Base-by-base conservation (phyloP, 164 flowering plant genomes). In the Hamamelis virginiana region DNA sequence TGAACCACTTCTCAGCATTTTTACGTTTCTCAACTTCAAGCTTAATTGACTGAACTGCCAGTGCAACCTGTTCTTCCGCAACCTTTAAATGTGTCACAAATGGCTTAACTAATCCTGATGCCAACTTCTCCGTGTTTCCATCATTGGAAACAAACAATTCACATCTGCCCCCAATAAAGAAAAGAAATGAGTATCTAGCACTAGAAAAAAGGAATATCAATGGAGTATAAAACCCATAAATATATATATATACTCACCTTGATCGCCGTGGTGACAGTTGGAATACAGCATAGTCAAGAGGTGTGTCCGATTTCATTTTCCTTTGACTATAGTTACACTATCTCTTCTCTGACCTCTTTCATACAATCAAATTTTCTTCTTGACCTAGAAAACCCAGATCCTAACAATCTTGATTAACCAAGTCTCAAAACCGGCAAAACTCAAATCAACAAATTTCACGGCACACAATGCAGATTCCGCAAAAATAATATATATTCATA, bases 31-130 rank as follows among this genome's bases (percentile, higher is more conserved):
- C 89, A 52, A 79, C 86, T 76, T 90, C 94, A 67, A 96, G 91
- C 79, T 87, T 93, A 70, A 96, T 85, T 12, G 93, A 84, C 69
- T 80, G 87, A 73, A 74, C 88, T 55, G 89, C 79, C 64, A 44
- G 69, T 23, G 87, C 86, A 74, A 86, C 81, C 76, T 93, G 96
- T 65, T 90, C 98, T 81, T 92, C 95, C 66, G 82, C 96, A 72
- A 89, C 87, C 75, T 83, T 86, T 70, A 96, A 75, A 79, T 96
- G 99, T 56, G 88, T 74, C 51, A 83, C 82, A 76, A 96, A 91
- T 23, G 95, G 97, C 80, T 93, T 92, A 27, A 96, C 82, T 61
- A 88, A 66, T 46, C 98, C 99, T 13, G 99, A 92, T n/a, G 96
- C 96, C 58, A 96, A 87, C 75, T 88, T 93, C 83, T 96, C 98